These are phyloP conservation scores for Russula abietina DNA, from an alignment of 768 basidiomycete genomes.

Conservation along the genomic window DNA sequence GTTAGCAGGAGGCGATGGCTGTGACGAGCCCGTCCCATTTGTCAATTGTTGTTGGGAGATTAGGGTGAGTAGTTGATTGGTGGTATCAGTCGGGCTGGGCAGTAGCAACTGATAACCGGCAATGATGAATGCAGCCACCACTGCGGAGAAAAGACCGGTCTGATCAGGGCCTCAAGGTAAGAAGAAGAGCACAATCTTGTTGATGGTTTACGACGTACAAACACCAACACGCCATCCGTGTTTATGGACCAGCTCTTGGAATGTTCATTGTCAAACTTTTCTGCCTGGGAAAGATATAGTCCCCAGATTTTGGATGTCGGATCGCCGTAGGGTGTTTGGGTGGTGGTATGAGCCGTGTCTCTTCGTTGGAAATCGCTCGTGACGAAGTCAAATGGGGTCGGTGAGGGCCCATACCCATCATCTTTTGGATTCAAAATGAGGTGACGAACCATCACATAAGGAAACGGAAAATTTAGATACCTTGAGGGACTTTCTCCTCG, in stretches of 20 bases:
- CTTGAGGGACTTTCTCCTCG: constrained; percentile 5
- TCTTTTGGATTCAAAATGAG: constrained; percentile 2
- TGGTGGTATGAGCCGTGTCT: not conserved
- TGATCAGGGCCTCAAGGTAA: not conserved
- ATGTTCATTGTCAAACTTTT: constrained; percentile 20
- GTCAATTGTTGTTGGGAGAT: constrained; percentile 19
- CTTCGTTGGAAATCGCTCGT: not conserved
- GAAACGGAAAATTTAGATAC: not conserved
- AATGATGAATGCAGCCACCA: constrained; percentile 25
- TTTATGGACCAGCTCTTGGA: constrained; percentile 23
- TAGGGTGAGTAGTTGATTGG: constrained; percentile 15
- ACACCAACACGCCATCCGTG: constrained; percentile 20
- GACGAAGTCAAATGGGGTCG: not conserved
- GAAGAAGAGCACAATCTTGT: not conserved
- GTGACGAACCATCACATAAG: not conserved
- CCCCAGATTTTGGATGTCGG: constrained; percentile 19
- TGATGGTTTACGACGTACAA: constrained; percentile 3
- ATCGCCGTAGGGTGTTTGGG: not conserved
- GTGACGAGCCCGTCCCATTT: not conserved
- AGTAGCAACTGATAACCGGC: constrained; percentile 23
- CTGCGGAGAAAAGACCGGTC: constrained; percentile 29
- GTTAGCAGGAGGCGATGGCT: not conserved
- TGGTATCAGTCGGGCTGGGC: constrained; percentile 10
- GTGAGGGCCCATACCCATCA: not conserved
- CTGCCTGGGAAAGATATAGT: constrained; percentile 14